These are phyloP conservation scores for Cornus suecica DNA, from an alignment of 148 eudicot species.

Conservation along the genomic window DNA sequence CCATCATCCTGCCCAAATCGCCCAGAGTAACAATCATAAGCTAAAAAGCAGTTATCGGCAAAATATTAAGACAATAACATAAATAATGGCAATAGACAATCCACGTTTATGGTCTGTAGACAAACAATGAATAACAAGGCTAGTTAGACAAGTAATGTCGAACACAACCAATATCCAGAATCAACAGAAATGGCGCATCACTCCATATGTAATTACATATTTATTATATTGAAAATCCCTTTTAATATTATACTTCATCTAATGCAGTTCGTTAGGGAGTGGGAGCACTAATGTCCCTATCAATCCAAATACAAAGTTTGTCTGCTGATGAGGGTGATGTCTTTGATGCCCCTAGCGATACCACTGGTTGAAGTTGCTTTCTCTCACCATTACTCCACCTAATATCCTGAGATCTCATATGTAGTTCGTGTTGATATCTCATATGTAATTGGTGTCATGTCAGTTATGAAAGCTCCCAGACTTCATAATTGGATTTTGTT, in stretches of 20 bases:
- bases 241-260: too few species aligned
- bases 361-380: neutral
- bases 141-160: neutral
- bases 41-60: neutral
- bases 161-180: too few species aligned
- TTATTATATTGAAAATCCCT: neutral
- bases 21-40: constrained; percentile 12
- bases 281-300: neutral
- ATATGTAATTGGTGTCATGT: neutral
- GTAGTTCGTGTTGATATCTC: too few species aligned
- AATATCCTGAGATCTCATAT: too few species aligned
- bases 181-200: neutral
- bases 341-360: neutral
- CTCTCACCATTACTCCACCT: neutral
- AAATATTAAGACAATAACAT: neutral
- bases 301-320: neutral
- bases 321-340: neutral
- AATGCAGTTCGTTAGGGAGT: neutral
- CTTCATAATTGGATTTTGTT: neutral
- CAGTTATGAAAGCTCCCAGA: neutral
- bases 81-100: neutral
- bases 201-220: neutral
- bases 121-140: neutral
- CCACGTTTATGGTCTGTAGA: neutral
- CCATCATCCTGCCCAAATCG: constrained; percentile 68